These are phyloP conservation scores for Trypanosoma scelopori DNA, from an alignment of 208 protist species.

Conservation along the genomic window DNA sequence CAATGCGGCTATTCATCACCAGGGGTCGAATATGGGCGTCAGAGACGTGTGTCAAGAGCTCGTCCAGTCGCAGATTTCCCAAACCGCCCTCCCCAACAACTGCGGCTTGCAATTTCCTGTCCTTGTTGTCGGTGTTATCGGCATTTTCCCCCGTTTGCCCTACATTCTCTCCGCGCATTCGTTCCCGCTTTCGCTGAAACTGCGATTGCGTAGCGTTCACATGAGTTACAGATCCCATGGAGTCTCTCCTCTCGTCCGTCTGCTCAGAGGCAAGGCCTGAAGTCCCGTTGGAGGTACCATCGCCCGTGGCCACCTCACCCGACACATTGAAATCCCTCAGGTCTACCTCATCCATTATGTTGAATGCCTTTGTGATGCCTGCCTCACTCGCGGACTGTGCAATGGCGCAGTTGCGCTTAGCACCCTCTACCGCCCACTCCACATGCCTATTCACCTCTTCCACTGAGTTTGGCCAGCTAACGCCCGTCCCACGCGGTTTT, in stretches of 20 bases:
- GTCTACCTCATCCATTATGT: slow-evolving; percentile 22
- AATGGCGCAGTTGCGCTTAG: slow-evolving; percentile 32
- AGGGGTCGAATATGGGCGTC: slow-evolving; percentile 90
- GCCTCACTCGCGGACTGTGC: slow-evolving; percentile 19
- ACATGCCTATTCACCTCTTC: slow-evolving; percentile 13
- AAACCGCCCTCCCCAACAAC: background rate
- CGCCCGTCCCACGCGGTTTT: background rate
- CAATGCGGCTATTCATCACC: slow-evolving; percentile 87
- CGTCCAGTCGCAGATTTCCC: slow-evolving; percentile 27
- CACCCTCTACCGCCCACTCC: slow-evolving; percentile 28
- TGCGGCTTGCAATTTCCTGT: background rate
- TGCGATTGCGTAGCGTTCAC: slow-evolving; percentile 10
- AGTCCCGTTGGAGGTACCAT: background rate
- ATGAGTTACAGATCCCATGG: background rate
- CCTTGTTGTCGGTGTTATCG: background rate
- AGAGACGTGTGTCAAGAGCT: slow-evolving; percentile 60
- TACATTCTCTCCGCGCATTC: background rate
- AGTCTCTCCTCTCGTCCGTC: background rate
- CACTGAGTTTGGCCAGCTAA: background rate
- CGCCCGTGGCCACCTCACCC: background rate
- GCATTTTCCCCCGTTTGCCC: background rate
- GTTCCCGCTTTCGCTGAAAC: slow-evolving; percentile 18
- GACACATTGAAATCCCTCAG: slow-evolving; percentile 10
- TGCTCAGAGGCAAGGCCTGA: background rate
- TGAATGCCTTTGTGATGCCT: background rate